phyloP scores from a whole-genome alignment of 805 yeast genomes.

The Trichomonascus vanleenenianus region DNA sequence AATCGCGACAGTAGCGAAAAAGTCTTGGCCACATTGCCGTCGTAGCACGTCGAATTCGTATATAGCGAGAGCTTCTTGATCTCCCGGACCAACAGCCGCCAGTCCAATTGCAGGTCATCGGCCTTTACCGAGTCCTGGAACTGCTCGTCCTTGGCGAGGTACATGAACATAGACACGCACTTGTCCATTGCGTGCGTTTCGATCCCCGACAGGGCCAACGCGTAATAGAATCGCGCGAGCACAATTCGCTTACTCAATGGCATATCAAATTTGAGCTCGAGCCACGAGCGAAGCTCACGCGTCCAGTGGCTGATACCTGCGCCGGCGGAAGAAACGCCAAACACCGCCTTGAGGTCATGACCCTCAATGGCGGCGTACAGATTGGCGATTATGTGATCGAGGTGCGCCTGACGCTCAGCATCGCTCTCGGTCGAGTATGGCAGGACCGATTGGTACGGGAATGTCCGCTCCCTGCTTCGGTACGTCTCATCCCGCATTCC shows the following conservation, averaged over 20 bases:
- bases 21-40: slow-evolving; percentile 14
- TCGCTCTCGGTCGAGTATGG: slow-evolving; percentile 73
- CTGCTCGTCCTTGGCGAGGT: slow-evolving; percentile 43
- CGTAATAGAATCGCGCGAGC: slow-evolving; percentile 62
- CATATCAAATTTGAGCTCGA: slow-evolving; percentile 69
- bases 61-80: slow-evolving; percentile 22
- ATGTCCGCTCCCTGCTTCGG: slow-evolving; percentile 28
- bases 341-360: slow-evolving; percentile 63
- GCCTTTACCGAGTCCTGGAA: slow-evolving; percentile 28
- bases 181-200: slow-evolving; percentile 54
- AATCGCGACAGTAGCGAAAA: slow-evolving; percentile 16
- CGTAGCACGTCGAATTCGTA: slow-evolving; percentile 13
- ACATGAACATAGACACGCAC: slow-evolving; percentile 54
- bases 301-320: slow-evolving; percentile 80
- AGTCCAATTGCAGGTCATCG: slow-evolving; percentile 41
- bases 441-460: slow-evolving; percentile 36
- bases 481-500: neutral
- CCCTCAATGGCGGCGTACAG: slow-evolving; percentile 70
- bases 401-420: slow-evolving; percentile 60
- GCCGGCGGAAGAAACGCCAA: slow-evolving; percentile 46
- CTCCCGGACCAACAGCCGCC: slow-evolving; percentile 40
- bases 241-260: slow-evolving; percentile 58
- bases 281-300: slow-evolving; percentile 69
- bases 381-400: slow-evolving; percentile 73
- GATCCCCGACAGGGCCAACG: slow-evolving; percentile 64